Percentiles rank a stretch among this genome's conserved stretches.
These are phyloP conservation scores for Taxawa tesnikishii DNA, from an alignment of 2,329 filamentous ascomycete genomes.

Conservation along the genomic window DNA sequence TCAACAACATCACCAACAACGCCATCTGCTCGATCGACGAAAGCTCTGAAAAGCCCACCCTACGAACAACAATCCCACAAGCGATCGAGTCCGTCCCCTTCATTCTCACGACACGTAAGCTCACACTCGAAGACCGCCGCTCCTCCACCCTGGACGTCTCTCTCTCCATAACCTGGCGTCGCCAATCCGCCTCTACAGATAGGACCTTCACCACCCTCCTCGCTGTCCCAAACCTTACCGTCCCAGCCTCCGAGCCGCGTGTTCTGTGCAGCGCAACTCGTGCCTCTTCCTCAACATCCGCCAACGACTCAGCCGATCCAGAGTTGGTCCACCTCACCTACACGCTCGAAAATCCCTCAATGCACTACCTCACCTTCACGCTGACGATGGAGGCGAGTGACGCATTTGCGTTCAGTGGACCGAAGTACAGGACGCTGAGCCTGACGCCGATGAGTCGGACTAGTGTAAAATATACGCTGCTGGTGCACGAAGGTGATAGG, in stretches of 20 bases:
- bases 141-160: slow-evolving; percentile 62
- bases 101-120: slow-evolving; percentile 61
- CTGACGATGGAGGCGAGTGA: slow-evolving; percentile 85
- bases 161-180: slow-evolving; percentile 67
- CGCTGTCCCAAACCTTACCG: slow-evolving; percentile 64
- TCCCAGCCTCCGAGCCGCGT: slow-evolving; percentile 75
- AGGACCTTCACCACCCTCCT: slow-evolving; percentile 48
- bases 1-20: slow-evolving; percentile 49
- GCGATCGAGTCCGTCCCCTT: slow-evolving; percentile 53
- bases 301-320: slow-evolving; percentile 2
- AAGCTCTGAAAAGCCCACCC: not conserved
- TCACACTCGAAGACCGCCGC: slow-evolving; percentile 68
- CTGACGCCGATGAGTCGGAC: slow-evolving; percentile 71
- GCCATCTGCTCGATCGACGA: slow-evolving; percentile 38
- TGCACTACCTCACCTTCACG: slow-evolving; percentile 89
- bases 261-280: slow-evolving; percentile 56
- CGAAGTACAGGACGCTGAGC: slow-evolving; percentile 69
- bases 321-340: slow-evolving; percentile 29
- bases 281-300: slow-evolving; percentile 12
- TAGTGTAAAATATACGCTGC: slow-evolving; percentile 58
- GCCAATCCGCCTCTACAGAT: slow-evolving; percentile 27
- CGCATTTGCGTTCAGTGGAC: slow-evolving; percentile 82
- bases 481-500: slow-evolving; percentile 35
- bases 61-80: not conserved
- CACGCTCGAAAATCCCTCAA: slow-evolving; percentile 85